Evolutionary conservation across 2,329 filamentous ascomycete species (phyloP), one percentile per base, ranked within the genome.

Genomic region (Epichloe amarillans): DNA sequence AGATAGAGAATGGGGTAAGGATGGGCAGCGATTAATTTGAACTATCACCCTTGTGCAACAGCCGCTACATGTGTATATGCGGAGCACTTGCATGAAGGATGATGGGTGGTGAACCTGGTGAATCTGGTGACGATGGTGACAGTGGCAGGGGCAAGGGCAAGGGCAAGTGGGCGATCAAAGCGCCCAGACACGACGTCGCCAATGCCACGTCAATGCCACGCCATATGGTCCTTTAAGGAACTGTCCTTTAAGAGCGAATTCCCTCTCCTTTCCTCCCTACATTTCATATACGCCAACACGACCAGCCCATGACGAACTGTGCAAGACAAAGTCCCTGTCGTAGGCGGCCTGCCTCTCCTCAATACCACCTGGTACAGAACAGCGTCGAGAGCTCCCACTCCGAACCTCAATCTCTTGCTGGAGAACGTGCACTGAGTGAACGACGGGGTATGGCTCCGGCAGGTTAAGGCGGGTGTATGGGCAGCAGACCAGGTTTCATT

Each of bases 1-100:
- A 62, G 58, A 66, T 66, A 66, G 64, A 66, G 64, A 66, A 54
- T 50, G 58, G 52, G 57, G 23, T 41, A 23, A 45, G 49, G 44
- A 47, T 19, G 43, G 44, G 37, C 44, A 45, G 47, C 47, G 47
- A 46, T 50, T 42, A 44, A 38, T 50, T 47, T n/a, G n/a, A 30
- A 38, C 12, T 15, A 49, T 26, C 36, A 35, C 40, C 30, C 23
- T 45, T 49, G 45, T 46, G 37, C 21, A 15, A 11, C 10, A 19
- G n/a, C 17, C 33, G 33, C 5, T 12, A 23, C 21, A 3, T 42
- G 37, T 11, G 17, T 21, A 17, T n/a, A 36, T 30, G 11, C 21
- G 30, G 8, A 17, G 15, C 30, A 30, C 30, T 30, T 30, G 30
- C 8, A 10, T 30, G 8, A 30, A 30, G 26, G 8, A 30, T 30